Percentiles rank a stretch among this genome's conserved stretches.
These are phyloP conservation scores for Plasmopara viticola DNA, from an alignment of 352 stramenopile species.

Conservation along the genomic window DNA sequence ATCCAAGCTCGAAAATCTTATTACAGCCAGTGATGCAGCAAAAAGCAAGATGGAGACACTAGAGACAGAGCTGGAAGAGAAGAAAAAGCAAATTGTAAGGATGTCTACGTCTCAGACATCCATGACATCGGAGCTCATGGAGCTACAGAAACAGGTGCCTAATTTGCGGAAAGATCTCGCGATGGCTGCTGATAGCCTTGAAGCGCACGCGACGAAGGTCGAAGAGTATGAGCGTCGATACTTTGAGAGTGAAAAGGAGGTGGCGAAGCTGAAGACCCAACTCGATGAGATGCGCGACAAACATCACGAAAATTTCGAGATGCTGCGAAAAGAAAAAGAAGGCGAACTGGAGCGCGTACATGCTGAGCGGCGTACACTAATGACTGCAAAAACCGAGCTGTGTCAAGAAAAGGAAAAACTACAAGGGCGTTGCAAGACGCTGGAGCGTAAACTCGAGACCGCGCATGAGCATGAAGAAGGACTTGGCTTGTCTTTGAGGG, in stretches of 20 bases:
- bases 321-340: slow-evolving; percentile 58
- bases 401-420: slow-evolving; percentile 27
- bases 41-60: slow-evolving; percentile 38
- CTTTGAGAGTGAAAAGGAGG: slow-evolving; percentile 48
- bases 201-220: slow-evolving; percentile 53
- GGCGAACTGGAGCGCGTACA: slow-evolving; percentile 41
- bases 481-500: slow-evolving; percentile 39
- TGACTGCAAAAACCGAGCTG: slow-evolving; percentile 24
- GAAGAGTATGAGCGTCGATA: slow-evolving; percentile 49
- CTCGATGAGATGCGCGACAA: slow-evolving; percentile 49
- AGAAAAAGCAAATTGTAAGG: slow-evolving; percentile 65
- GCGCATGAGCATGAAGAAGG: slow-evolving; percentile 34
- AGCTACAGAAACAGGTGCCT: slow-evolving; percentile 51
- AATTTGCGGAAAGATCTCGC: slow-evolving; percentile 59
- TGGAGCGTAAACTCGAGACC: slow-evolving; percentile 34
- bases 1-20: slow-evolving; percentile 57
- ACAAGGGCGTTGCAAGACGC: slow-evolving; percentile 18
- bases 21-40: slow-evolving; percentile 46
- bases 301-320: slow-evolving; percentile 54
- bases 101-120: slow-evolving; percentile 53
- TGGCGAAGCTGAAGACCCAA: slow-evolving; percentile 38
- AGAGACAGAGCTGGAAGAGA: slow-evolving; percentile 37
- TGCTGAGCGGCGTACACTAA: slow-evolving; percentile 28
- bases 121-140: slow-evolving; percentile 55
- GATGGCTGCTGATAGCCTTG: slow-evolving; percentile 58